Base-by-base conservation (phyloP, 1,284 basidiomycete species). In the Cutaneotrichosporon sp. region DNA sequence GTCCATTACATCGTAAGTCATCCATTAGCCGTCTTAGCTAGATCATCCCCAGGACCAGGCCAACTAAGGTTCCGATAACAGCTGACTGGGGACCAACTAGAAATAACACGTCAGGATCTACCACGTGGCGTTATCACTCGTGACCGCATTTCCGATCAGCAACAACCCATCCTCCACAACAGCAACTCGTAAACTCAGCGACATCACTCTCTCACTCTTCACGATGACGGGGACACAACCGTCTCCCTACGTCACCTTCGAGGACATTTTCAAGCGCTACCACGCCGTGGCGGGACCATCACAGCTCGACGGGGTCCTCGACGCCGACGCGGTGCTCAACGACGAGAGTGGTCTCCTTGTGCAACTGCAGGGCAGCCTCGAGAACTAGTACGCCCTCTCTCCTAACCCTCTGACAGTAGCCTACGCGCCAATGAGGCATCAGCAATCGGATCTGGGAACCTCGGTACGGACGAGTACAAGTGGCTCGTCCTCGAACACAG, bases 261-360 rank as follows among this genome's bases (percentile, higher is more conserved):
- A 76, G 8, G 70, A 73, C 46, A 69, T 74, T 16, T 53, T 78
- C 38, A 70, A 73, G 5, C 66, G 72, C 18, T 79, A 76, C 61
- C 77, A 79, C 69, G 65, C 74, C 9, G 68, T 74, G 46, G 70
- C 76, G 2, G 77, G 77, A 1, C 76, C 76, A 21, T 79, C 77
- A 5, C 74, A 77, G 60, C 72, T 79, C 50, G 77, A 78, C 65
- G 67, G 70, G 18, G 72, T 74, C 22, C 68, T 79, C 30, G 68
- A 64, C 5, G 67, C 71, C 40, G 75, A 78, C 58, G 73, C 69
- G 1, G 72, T 79, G 2, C 60, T 79, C 46, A 74, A 77, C 63
- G 73, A 78, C 61, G 68, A 75, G 16, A 67, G 68, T 0, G 76
- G 77, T 32, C 58, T 79, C 64, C 66, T 79, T 26, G 58, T 55